Conservation (phyloP, 2,329 filamentous ascomycete species). For the Ploettnerulaceae sp. region DNA sequence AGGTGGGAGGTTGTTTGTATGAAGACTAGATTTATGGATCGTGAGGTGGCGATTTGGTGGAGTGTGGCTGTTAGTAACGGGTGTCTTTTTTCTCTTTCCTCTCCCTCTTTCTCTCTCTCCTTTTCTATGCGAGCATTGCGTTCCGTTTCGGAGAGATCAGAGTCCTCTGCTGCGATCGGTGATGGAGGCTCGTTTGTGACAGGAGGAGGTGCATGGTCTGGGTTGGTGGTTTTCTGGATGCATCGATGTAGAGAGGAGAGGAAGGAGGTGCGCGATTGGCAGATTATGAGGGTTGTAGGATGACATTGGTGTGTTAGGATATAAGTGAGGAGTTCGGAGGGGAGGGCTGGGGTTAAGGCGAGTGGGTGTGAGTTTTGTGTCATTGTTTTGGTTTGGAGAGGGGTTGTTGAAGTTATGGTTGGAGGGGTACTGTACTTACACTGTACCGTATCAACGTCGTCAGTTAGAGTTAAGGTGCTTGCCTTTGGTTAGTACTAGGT, state of each 20-base stretch:
- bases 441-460: no score
- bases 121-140: neutral
- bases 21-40: constrained; percentile 66
- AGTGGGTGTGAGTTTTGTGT: constrained; percentile 31
- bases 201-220: constrained; percentile 9
- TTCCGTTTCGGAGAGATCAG: neutral
- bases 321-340: constrained; percentile 59
- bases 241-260: constrained; percentile 52
- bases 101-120: constrained; percentile 4
- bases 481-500: constrained; percentile 25
- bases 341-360: constrained; percentile 49
- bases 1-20: constrained; percentile 71
- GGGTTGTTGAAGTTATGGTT: neutral
- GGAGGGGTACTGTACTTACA: neutral
- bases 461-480: no score
- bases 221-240: constrained; percentile 31
- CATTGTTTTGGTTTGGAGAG: neutral
- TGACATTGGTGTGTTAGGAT: constrained; percentile 52
- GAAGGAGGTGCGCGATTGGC: constrained; percentile 61
- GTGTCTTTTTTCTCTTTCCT: constrained; percentile 18
- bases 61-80: constrained; percentile 59
- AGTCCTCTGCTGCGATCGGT: neutral
- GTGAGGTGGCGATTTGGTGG: constrained; percentile 61
- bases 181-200: neutral
- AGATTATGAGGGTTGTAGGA: constrained; percentile 66